A percentile compares a stretch with the other conserved stretches of the same genome.
Conservation (phyloP, 768 basidiomycete species). For the Rhodotorula toruloides region DNA sequence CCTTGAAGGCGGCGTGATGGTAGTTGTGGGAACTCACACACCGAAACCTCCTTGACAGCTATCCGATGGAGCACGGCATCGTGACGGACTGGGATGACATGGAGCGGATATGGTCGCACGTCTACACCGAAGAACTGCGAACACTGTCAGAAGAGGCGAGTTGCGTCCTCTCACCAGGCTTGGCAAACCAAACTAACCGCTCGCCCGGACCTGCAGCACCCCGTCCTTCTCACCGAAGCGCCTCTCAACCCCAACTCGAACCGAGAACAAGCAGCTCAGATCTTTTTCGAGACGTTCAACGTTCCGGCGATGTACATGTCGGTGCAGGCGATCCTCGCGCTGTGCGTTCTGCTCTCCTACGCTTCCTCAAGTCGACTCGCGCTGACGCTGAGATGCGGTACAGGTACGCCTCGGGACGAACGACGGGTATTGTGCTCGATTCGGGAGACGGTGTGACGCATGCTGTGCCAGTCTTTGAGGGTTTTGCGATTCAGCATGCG, state of each 20-base stretch:
- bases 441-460: conserved; percentile 99
- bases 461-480: conserved; percentile 96
- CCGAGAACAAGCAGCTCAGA: conserved; percentile 92
- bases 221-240: conserved; percentile 93
- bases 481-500: conserved; percentile 98
- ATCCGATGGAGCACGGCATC: conserved; percentile 98
- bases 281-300: conserved; percentile 99
- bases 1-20: background rate
- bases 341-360: conserved; percentile 57
- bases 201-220: conserved; percentile 61
- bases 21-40: background rate
- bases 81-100: conserved; percentile 99
- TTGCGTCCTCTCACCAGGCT: conserved; percentile 2
- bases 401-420: conserved; percentile 96
- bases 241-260: conserved; percentile 94
- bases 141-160: conserved; percentile 93
- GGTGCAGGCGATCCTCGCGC: conserved; percentile 90
- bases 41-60: conserved; percentile 59
- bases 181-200: background rate
- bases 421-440: conserved; percentile 97
- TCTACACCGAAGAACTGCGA: conserved; percentile 90
- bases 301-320: conserved; percentile 95
- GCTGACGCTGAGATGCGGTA: background rate
- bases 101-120: conserved; percentile 99
- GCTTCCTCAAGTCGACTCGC: background rate